Percentiles rank a stretch among this genome's conserved stretches.
phyloP scores from a whole-genome alignment of 2,329 filamentous ascomycete species.

The Claviceps africana region DNA sequence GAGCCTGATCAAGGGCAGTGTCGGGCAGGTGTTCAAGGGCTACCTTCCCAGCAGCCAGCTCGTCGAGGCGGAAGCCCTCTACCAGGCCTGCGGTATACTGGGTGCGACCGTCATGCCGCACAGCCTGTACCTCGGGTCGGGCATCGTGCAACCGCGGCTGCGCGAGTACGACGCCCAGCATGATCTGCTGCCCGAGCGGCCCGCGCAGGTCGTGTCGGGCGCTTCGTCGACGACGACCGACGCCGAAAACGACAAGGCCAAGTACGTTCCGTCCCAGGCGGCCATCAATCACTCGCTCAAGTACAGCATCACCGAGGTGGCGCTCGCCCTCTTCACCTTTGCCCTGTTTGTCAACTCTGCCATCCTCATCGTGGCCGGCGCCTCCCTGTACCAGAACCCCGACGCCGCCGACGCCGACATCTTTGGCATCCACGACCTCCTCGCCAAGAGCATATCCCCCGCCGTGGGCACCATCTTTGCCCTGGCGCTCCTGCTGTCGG shows the following conservation, averaged over 20 bases:
- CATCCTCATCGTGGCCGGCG: constrained; percentile 70
- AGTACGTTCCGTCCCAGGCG: constrained; percentile 55
- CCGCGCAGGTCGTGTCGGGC: constrained; percentile 9
- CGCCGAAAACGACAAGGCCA: constrained; percentile 29
- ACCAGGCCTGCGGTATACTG: constrained; percentile 62
- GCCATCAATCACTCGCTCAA: constrained; percentile 64
- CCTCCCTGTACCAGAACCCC: constrained; percentile 51
- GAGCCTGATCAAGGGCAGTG: constrained; percentile 40
- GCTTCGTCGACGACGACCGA: constrained; percentile 2
- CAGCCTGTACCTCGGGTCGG: constrained; percentile 53
- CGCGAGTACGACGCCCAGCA: constrained; percentile 46
- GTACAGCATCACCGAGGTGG: constrained; percentile 57
- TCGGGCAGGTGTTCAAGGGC: constrained; percentile 48
- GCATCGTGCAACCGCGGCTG: constrained; percentile 53
- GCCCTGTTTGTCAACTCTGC: constrained; percentile 74
- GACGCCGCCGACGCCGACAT: constrained; percentile 58
- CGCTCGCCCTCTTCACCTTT: constrained; percentile 64
- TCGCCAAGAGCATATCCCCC: constrained; percentile 53
- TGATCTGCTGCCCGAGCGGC: constrained; percentile 32
- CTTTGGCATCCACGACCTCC: constrained; percentile 66
- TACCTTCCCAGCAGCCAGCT: constrained; percentile 49
- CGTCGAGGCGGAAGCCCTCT: constrained; percentile 44
- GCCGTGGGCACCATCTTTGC: constrained; percentile 76
- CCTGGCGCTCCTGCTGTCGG: constrained; percentile 64
- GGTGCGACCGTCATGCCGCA: constrained; percentile 66